Evolutionary conservation across 352 stramenopile species (phyloP), one percentile per base, ranked within the genome.

Genomic region (Globisporangium ultimum): DNA sequence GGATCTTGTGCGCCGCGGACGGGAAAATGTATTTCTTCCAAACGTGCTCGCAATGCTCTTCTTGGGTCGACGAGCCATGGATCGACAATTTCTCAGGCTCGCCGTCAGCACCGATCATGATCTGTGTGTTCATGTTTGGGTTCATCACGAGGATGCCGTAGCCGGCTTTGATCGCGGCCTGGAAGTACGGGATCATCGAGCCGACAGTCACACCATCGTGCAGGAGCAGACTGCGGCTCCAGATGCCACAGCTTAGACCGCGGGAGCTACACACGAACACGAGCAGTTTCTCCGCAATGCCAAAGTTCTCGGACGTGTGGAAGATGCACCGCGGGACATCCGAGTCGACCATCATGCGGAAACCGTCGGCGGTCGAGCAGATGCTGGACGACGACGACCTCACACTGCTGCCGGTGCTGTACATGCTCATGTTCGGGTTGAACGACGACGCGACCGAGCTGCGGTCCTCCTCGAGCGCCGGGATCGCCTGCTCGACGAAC

Each of bases 121-220:
- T 62, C 58, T 90, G 80, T 28, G 88, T 93, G 66, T 97, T 97
- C 70, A 91, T 90, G 69, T 96, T 97, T 2, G 89, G 88, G 62
- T 95, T 95, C 73, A 94, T 91, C 20, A 97, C 85, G 20, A 95
- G 57, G 21, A 97, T 74, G 34, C 81, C 87, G 58, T 92, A 97
- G 2, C 89, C 89, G 2, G 77, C 73, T 12, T 72, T 62, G 46
- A 84, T 70, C 2, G 88, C 87, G 15, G 84, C 80, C 49, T 89
- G 71, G 53, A 97, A 91, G 60, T 93, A 96, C 15, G 88, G 84
- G 49, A 97, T 67, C 88, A 96, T 96, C 28, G 80, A 91, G 3
- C 89, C 89, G n/a, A 91, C 80, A n/a, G 85, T 69, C 1, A 96
- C 80, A n/a, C 89, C 89, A 41, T 94, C 81, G 50, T 91, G 84